Conservation (phyloP, 2,329 filamentous ascomycete species). For the Xylariaceae sp. region DNA sequence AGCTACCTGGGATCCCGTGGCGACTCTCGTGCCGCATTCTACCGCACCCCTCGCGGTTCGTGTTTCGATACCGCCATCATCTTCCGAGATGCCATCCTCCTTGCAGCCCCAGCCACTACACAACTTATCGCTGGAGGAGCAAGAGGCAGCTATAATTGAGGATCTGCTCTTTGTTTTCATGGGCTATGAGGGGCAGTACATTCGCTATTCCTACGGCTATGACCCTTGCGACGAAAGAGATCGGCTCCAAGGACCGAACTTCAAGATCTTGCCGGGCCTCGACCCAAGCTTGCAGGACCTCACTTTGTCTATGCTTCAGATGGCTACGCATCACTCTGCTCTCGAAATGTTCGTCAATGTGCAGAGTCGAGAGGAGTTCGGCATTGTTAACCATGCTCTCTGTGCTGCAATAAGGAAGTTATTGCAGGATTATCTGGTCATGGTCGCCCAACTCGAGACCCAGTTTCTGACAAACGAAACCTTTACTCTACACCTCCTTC, state of each 20-base stretch:
- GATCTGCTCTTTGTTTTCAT: conserved; percentile 94
- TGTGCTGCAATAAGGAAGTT: conserved; percentile 92
- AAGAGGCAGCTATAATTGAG: conserved; percentile 83
- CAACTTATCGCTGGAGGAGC: conserved; percentile 69
- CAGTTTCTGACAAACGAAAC: conserved; percentile 82
- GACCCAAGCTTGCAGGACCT: conserved; percentile 90
- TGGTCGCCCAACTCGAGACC: conserved; percentile 89
- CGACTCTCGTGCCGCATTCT: conserved; percentile 62
- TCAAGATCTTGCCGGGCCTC: conserved; percentile 72
- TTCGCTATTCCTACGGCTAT: conserved; percentile 78
- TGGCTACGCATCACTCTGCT: conserved; percentile 89
- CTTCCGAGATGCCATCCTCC: conserved; percentile 63
- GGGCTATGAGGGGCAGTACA: conserved; percentile 97
- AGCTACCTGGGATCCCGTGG: conserved; percentile 71
- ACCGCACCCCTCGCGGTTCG: conserved; percentile 47
- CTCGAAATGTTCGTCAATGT: conserved; percentile 92
- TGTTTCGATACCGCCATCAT: conserved; percentile 63
- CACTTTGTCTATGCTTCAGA: conserved; percentile 81
- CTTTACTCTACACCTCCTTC: conserved; percentile 90
- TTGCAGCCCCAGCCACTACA: conserved; percentile 64
- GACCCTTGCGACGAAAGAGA: conserved; percentile 82
- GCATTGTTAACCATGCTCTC: conserved; percentile 88
- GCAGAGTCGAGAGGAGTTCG: conserved; percentile 87
- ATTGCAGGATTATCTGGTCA: conserved; percentile 86
- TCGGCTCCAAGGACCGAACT: conserved; percentile 74